A percentile compares a stretch with the other conserved stretches of the same genome.
Evolutionary conservation across 1,284 basidiomycete genomes (phyloP).

Genomic region (Cystobasidium pallidum): DNA sequence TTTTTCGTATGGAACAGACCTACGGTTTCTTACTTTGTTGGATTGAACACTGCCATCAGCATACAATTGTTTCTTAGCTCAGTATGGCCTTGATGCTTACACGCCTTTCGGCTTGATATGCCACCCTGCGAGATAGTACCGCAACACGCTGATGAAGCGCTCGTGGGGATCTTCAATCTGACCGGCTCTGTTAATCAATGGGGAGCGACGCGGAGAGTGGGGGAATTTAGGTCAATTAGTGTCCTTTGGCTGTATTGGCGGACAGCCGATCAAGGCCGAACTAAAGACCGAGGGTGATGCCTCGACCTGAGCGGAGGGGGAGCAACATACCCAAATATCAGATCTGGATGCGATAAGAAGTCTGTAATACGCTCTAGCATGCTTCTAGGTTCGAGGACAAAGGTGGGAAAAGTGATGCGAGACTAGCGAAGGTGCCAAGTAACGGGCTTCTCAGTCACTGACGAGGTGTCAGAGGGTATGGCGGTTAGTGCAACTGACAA

Average conservation of each 20-base stretch:
- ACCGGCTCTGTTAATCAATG: conserved; percentile 57
- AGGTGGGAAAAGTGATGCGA: conserved; percentile 64
- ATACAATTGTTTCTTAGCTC: conserved; percentile 43
- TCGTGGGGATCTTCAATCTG: conserved; percentile 79
- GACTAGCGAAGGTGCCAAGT: conserved; percentile 1
- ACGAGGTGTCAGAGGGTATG: neutral
- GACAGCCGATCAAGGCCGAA: conserved; percentile 32
- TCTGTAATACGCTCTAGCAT: conserved; percentile 97
- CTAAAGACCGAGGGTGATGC: neutral
- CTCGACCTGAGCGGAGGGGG: neutral
- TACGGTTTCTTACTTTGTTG: conserved; percentile 89
- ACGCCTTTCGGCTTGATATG: conserved; percentile 96
- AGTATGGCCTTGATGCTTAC: conserved; percentile 4
- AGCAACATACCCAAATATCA: conserved; percentile 79
- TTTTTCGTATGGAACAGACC: conserved; percentile 55
- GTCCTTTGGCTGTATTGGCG: conserved; percentile 33
- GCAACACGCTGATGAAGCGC: conserved; percentile 85
- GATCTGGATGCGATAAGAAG: conserved; percentile 98
- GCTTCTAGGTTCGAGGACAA: conserved; percentile 73
- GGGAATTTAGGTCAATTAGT: neutral
- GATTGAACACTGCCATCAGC: neutral
- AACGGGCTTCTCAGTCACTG: conserved; percentile 8
- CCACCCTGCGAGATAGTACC: conserved; percentile 98
- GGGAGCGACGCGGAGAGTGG: neutral
- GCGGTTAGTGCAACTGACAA: conserved; percentile 63